Evolutionary conservation across 805 yeast genomes (phyloP).

Genomic region (Wickerhamomyces xylosicus): DNA sequence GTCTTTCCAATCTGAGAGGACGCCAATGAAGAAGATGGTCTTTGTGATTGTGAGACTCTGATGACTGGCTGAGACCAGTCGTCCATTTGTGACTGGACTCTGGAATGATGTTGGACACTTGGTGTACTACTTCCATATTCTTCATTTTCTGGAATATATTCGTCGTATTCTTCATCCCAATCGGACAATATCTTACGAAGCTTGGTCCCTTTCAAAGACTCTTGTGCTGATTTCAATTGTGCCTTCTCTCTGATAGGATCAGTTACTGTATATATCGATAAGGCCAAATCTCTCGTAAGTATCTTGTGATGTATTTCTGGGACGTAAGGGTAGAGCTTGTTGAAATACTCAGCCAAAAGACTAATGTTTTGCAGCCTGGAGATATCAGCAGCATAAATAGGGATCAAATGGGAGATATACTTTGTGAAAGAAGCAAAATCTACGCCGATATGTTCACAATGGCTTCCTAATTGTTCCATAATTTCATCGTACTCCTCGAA

Average conservation of each 20-base stretch:
- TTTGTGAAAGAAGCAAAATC: background rate
- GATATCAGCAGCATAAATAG: slow-evolving; percentile 1
- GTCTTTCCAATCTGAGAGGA: background rate
- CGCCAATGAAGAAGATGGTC: background rate
- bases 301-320: slow-evolving; percentile 4
- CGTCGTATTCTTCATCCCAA: slow-evolving; percentile 14
- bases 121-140: background rate
- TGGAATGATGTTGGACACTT: slow-evolving; percentile 1
- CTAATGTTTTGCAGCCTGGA: slow-evolving; percentile 3
- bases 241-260: slow-evolving; percentile 5
- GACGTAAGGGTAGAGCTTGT: slow-evolving; percentile 5
- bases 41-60: slow-evolving; percentile 14
- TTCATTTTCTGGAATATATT: slow-evolving; percentile 5
- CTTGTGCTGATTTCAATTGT: background rate
- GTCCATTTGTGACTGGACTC: background rate
- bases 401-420: background rate
- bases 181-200: slow-evolving; percentile 4
- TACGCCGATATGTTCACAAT: slow-evolving; percentile 20
- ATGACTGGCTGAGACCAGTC: slow-evolving; percentile 6
- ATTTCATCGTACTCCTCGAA: slow-evolving; percentile 28
- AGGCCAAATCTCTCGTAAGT: slow-evolving; percentile 6
- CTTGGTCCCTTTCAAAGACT: background rate
- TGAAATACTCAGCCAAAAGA: slow-evolving; percentile 1
- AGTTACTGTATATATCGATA: slow-evolving; percentile 7
- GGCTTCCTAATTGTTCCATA: slow-evolving; percentile 24